These are phyloP conservation scores for Fraxinus albicans DNA, from an alignment of 305 asterid species.

Conservation along the genomic window DNA sequence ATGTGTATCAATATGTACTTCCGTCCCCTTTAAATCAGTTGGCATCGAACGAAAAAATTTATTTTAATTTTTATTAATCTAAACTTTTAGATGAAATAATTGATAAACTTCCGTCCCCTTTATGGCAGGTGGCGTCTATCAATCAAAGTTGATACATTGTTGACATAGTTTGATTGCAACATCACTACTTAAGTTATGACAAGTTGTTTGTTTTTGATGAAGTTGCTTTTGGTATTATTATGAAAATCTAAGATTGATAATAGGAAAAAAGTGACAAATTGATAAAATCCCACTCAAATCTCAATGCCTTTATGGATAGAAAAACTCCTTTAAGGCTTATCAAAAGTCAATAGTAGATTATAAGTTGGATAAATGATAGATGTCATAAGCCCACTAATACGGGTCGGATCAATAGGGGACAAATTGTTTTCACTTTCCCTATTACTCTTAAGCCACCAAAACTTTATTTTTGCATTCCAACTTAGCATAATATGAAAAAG, in stretches of 20 bases:
- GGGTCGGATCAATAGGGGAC: background rate
- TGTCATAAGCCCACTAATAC: conserved; percentile 2
- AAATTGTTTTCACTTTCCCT: background rate
- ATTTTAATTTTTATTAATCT: too few relatives aligned
- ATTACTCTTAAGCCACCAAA: background rate
- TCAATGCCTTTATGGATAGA: background rate
- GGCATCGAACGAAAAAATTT: background rate
- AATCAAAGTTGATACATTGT: background rate
- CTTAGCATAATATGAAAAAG: background rate
- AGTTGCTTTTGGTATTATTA: background rate
- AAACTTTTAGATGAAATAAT: too few relatives aligned
- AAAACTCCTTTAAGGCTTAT: background rate
- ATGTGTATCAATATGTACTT: background rate
- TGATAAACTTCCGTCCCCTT: background rate
- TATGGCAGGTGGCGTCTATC: background rate
- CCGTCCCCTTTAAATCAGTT: background rate
- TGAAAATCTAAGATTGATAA: background rate
- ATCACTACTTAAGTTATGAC: background rate
- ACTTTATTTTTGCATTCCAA: background rate
- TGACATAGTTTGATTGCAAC: background rate
- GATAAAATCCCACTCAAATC: background rate
- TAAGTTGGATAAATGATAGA: background rate
- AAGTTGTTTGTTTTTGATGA: background rate
- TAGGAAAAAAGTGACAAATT: background rate
- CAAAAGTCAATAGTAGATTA: background rate